phyloP scores from a whole-genome alignment of 2,329 filamentous ascomycete genomes.

The Trichothecium roseum region DNA sequence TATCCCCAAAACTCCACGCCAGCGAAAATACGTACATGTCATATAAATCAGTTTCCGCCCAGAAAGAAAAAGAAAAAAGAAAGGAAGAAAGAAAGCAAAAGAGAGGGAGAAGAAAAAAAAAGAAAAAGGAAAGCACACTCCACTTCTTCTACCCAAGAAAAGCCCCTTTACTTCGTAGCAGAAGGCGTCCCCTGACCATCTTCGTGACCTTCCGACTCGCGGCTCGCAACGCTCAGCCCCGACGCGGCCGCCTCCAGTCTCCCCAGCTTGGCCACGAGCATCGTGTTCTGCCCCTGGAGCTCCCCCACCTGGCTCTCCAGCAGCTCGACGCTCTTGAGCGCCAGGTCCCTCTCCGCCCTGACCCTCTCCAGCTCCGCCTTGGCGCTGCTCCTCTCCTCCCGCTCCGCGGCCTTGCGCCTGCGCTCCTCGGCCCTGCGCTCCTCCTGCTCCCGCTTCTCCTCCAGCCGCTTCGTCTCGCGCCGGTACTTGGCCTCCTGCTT shows the following conservation, averaged over 20 bases:
- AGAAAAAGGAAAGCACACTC: no score
- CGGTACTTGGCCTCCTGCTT: slow-evolving; percentile 59
- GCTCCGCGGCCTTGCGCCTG: slow-evolving; percentile 38
- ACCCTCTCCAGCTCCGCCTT: slow-evolving; percentile 41
- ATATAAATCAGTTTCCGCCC: no score
- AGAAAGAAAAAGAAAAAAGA: no score
- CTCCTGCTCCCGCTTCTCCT: slow-evolving; percentile 53
- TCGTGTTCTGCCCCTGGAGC: slow-evolving; percentile 50
- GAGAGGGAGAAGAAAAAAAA: no score
- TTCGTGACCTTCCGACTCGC: no score
- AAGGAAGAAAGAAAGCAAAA: no score
- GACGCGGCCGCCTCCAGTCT: no score
- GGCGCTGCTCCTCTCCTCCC: slow-evolving; percentile 39
- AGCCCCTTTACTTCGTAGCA: not conserved
- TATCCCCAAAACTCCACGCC: no score
- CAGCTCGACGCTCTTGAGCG: slow-evolving; percentile 40
- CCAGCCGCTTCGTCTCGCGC: slow-evolving; percentile 52
- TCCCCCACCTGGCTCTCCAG: slow-evolving; percentile 45
- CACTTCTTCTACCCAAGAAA: no score
- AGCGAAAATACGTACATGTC: no score
- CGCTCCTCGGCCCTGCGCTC: slow-evolving; percentile 46
- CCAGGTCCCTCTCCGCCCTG: slow-evolving; percentile 40
- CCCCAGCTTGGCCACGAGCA: slow-evolving; percentile 44
- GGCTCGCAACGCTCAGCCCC: slow-evolving; percentile 1
- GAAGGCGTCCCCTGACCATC: slow-evolving; percentile 17